Base-by-base conservation (phyloP, 2,329 filamentous ascomycete genomes). In the Epichloe typhina region DNA sequence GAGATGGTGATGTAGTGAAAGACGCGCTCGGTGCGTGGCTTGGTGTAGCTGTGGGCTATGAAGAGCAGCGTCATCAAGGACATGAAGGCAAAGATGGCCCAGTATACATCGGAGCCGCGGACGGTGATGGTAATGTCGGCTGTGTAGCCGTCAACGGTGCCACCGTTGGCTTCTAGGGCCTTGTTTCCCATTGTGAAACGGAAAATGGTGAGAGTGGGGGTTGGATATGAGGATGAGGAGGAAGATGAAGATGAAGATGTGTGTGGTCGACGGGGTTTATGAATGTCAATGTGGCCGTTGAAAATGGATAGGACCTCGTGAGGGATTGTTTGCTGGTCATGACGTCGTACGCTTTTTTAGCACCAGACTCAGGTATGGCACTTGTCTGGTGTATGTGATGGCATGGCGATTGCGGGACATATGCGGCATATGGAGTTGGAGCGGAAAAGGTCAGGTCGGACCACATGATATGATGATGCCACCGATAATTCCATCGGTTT, bases 51-150 rank as follows among this genome's bases (percentile, higher is more conserved):
- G 13, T 77, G 64, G 3, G 63, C 75, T 33, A 81, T 64, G 59
- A 83, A 77, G 47, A 58, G 56, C 17, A 84, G 61, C 1, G 76
- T 79, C 0, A 74, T 63, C 3, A 73, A 53, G 2, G 68, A 72
- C 79, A 84, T 84, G 45, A 80, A 62, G 1, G 79, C 74, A 54
- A 72, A 77, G 15, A 83, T 74, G 7, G 81, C 68, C 65, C 75
- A 85, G 59, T 83, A 82, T 69, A 76, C 82, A 61, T 82, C 72
- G 1, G 78, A 82, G 13, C 79, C 82, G 59, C 65, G 76, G 17
- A 63, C 67, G 11, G 79, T 82, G 58, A 84, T 80, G 55, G 69
- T 68, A 40, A 84, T 75, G 58, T 82, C 70, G 15, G 73, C 72
- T 7, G 2, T 72, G 74, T 54, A 46, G 19, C 44, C 26, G 44